Base-by-base conservation (phyloP, 345 rosid genomes). In the Mangifera indica region DNA sequence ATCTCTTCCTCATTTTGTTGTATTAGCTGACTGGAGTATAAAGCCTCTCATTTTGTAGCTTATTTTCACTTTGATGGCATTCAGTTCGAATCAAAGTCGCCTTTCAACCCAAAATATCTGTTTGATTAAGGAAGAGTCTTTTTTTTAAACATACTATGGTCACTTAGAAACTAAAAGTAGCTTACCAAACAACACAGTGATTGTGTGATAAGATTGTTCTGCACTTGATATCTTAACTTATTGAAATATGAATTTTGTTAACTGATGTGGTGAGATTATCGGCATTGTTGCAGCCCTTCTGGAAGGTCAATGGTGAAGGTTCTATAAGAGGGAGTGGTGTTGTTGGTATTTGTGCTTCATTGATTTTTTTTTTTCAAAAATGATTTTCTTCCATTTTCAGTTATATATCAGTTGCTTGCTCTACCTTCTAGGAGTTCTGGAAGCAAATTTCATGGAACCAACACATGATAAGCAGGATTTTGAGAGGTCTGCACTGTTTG, bases 391-490 rank as follows among this genome's bases (percentile, higher is more conserved):
- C 57, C 29, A 59, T 49, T 70, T 22, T 67, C 45, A 71, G 74
- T 69, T 67, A 76, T 69, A 65, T 64, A n/a, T n/a, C n/a, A n/a
- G 72, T 67, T 42, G 55, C 63, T 68, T 70, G 68, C 65, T 68
- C 49, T 72, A 66, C 71, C 83, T 46, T 72, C 44, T 71, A 95
- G 99, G 99, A 74, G 96, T 92, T 72, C 90, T 95, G 75, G 98
- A 95, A 85, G 98, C 90, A 64, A 89, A 95, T 81, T 95, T 95
- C 81, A 85, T 92, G 46, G 98, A 95, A 84, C 99, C 99, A 11
- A 89, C 98, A 12, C 99, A 95, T 76, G 92, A 95, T 81, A 95
- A 95, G 86, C 99, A 95, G 67, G 97, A 88, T 72, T 95, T 95
- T 71, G 99, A 95, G 88, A 88, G 98, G 80, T 95, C 99, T 29